A percentile compares a stretch with the other conserved stretches of the same genome.
phyloP scores from a whole-genome alignment of 1,284 basidiomycete species.

The Tilletia indica region DNA sequence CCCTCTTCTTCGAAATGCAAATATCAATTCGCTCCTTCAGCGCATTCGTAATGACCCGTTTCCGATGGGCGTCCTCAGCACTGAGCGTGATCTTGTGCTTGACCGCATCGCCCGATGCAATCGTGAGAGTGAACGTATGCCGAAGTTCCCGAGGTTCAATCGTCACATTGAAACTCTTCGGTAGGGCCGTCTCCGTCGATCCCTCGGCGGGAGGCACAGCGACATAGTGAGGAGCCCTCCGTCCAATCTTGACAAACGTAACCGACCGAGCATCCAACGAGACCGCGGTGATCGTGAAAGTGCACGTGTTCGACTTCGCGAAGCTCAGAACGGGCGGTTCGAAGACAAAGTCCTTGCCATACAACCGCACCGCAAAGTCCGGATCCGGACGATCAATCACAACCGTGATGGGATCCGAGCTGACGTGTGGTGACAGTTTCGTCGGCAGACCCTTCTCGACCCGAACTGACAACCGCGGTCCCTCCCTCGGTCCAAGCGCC shows the following conservation, averaged over 20 bases:
- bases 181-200: constrained; percentile 28
- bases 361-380: constrained; percentile 44
- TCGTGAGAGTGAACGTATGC: constrained; percentile 37
- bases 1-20: constrained; percentile 10
- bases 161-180: constrained; percentile 32
- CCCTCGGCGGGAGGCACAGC: constrained; percentile 21
- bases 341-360: constrained; percentile 44
- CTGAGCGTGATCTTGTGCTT: constrained; percentile 41
- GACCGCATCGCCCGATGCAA: not conserved
- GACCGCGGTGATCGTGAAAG: constrained; percentile 45
- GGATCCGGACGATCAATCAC: constrained; percentile 44
- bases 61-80: constrained; percentile 30
- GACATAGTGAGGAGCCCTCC: constrained; percentile 21
- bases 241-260: constrained; percentile 46
- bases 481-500: constrained; percentile 31
- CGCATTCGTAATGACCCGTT: constrained; percentile 25
- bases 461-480: not conserved
- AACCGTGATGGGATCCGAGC: constrained; percentile 42
- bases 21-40: constrained; percentile 19
- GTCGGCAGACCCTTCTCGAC: constrained; percentile 30
- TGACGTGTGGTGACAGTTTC: constrained; percentile 39
- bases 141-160: constrained; percentile 47
- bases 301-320: constrained; percentile 27
- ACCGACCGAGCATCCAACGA: constrained; percentile 39
- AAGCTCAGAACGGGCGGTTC: constrained; percentile 51